Percentiles rank a stretch among this genome's conserved stretches.
Evolutionary conservation across 2,329 filamentous ascomycete genomes (phyloP).

Genomic region (Clonostachys rosea): DNA sequence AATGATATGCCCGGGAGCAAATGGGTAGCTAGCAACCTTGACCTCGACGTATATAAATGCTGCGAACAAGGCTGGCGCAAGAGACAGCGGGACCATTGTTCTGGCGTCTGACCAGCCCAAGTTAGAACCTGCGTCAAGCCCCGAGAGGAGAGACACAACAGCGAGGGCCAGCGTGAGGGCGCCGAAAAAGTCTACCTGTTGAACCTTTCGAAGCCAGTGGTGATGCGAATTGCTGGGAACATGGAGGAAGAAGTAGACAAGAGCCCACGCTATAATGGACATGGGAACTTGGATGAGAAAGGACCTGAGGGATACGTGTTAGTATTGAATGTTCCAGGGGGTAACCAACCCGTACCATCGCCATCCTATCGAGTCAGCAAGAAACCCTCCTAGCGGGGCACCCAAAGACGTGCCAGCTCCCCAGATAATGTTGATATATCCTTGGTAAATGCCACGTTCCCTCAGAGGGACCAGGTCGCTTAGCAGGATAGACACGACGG

Average conservation of each 20-base stretch:
- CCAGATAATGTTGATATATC: conserved; percentile 67
- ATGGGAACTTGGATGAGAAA: conserved; percentile 69
- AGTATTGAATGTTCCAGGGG: too few species aligned
- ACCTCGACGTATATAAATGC: conserved; percentile 67
- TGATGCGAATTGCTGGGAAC: conserved; percentile 56
- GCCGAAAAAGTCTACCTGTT: conserved; percentile 69
- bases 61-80: conserved; percentile 54
- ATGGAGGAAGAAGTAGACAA: conserved; percentile 59
- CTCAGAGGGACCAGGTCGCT: conserved; percentile 64
- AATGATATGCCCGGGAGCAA: conserved; percentile 71
- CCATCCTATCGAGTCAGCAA: conserved; percentile 74
- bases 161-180: conserved; percentile 62
- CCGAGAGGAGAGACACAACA: conserved; percentile 61
- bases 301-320: conserved; percentile 37
- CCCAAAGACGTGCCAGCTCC: conserved; percentile 64
- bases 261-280: conserved; percentile 58
- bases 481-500: conserved; percentile 64
- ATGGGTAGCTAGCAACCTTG: conserved; percentile 63
- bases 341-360: conserved; percentile 48
- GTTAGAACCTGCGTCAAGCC: conserved; percentile 71
- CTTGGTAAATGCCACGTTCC: conserved; percentile 70
- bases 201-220: conserved; percentile 58
- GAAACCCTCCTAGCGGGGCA: conserved; percentile 64
- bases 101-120: conserved; percentile 58
- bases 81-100: conserved; percentile 52